Evolutionary conservation across 805 yeast genomes (phyloP).

Genomic region (Cyberlindnera mississippiensis): DNA sequence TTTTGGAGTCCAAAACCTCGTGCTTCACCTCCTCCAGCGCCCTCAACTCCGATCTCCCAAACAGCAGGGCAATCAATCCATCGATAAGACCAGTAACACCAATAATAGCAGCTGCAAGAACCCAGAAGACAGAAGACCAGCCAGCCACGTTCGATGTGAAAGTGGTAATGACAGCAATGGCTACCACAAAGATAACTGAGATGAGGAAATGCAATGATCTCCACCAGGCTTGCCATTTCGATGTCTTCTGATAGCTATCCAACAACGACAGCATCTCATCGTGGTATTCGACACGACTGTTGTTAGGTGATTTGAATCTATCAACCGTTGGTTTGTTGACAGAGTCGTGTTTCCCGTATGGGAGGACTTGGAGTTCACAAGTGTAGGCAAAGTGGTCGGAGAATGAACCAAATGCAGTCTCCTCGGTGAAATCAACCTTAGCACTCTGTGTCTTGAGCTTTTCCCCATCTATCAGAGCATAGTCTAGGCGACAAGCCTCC

Average conservation of each 20-base stretch:
- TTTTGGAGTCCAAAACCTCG: conserved; percentile 49
- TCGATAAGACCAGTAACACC: conserved; percentile 66
- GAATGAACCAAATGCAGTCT: conserved; percentile 64
- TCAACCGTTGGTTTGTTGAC: background rate
- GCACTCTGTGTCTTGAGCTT: conserved; percentile 56
- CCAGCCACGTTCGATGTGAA: conserved; percentile 52
- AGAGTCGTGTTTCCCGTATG: conserved; percentile 6
- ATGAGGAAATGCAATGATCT: conserved; percentile 59
- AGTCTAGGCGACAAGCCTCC: conserved; percentile 76
- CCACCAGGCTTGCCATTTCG: conserved; percentile 58
- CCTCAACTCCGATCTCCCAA: conserved; percentile 76
- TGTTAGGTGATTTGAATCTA: conserved; percentile 6
- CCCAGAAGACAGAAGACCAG: conserved; percentile 68
- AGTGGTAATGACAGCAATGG: conserved; percentile 49
- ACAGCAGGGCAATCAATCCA: conserved; percentile 73
- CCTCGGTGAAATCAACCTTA: conserved; percentile 69
- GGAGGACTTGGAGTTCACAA: conserved; percentile 36
- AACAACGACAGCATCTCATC: conserved; percentile 48
- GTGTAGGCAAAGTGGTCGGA: conserved; percentile 92
- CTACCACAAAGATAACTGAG: conserved; percentile 51
- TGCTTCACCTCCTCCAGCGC: conserved; percentile 70
- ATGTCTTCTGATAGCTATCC: conserved; percentile 39
- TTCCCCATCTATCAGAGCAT: conserved; percentile 69
- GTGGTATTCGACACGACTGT: conserved; percentile 29
- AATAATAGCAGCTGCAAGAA: conserved; percentile 50